Percentiles rank a stretch among this genome's conserved stretches.
Evolutionary conservation across 1,284 basidiomycete genomes (phyloP).

Genomic region (Cryptococcus sp.): DNA sequence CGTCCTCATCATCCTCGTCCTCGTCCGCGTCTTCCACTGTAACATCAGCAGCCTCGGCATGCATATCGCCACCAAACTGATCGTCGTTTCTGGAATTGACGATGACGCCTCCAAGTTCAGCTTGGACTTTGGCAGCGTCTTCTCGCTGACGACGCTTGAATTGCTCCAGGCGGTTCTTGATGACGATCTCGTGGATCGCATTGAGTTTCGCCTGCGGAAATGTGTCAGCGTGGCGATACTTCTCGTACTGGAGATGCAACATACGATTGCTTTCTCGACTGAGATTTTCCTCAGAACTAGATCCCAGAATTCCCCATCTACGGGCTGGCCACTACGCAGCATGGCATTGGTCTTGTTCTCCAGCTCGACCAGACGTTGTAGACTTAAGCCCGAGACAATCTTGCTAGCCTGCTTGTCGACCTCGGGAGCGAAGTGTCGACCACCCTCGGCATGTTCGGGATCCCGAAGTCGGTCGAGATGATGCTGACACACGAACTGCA

Average conservation of each 20-base stretch:
- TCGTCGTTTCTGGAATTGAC: conserved; percentile 57
- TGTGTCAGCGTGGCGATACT: not conserved
- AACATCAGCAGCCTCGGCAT: conserved; percentile 48
- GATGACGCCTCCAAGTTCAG: conserved; percentile 79
- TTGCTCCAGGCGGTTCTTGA: conserved; percentile 92
- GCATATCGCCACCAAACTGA: conserved; percentile 54
- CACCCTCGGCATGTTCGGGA: conserved; percentile 49
- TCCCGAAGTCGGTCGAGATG: conserved; percentile 74
- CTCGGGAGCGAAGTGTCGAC: conserved; percentile 39
- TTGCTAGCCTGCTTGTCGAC: conserved; percentile 42
- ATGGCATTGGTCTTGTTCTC: conserved; percentile 87
- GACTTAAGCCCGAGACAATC: conserved; percentile 56
- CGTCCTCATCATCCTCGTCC: conserved; percentile 52
- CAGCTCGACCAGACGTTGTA: conserved; percentile 77
- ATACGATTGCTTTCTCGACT: conserved; percentile 97
- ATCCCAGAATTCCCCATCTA: conserved; percentile 99
- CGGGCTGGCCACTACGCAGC: conserved; percentile 84
- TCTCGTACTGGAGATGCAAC: conserved; percentile 15
- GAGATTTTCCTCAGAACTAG: conserved; percentile 82
- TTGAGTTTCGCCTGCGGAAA: conserved; percentile 78
- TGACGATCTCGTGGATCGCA: conserved; percentile 89
- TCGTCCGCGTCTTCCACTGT: conserved; percentile 58
- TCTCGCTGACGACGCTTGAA: conserved; percentile 92
- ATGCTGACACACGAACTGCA: conserved; percentile 96
- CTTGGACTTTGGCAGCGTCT: conserved; percentile 87